A percentile compares a stretch with the other conserved stretches of the same genome.
Evolutionary conservation across 768 basidiomycete species (phyloP).

Genomic region (Cubamyces lactineus): DNA sequence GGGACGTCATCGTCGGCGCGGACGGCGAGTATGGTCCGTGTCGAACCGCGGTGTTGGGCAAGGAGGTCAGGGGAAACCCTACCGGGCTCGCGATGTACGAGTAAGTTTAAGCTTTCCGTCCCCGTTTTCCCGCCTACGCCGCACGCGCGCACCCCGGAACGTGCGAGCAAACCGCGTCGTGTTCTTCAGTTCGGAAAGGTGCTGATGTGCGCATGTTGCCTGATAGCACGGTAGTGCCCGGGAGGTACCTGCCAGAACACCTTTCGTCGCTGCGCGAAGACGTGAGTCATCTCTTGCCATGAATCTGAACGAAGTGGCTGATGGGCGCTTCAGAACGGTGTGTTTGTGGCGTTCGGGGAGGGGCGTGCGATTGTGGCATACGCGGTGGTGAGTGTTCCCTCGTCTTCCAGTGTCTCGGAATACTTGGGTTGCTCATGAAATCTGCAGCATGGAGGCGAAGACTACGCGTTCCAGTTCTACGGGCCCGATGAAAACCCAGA

Average conservation of each 20-base stretch:
- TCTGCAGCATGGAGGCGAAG: conserved; percentile 17
- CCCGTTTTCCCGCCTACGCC: too few relatives aligned
- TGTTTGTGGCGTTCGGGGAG: conserved; percentile 19
- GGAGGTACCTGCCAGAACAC: conserved; percentile 13
- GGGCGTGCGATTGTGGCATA: conserved; percentile 9
- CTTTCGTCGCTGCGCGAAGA: conserved; percentile 1
- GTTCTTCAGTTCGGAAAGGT: neutral
- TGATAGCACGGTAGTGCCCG: conserved; percentile 4
- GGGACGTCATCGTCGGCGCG: conserved; percentile 43
- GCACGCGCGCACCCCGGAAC: conserved; percentile 2
- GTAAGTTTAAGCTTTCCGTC: conserved; percentile 25
- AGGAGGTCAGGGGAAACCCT: conserved; percentile 16
- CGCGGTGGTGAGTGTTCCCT: conserved; percentile 13
- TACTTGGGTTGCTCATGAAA: too few relatives aligned
- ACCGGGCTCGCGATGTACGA: conserved; percentile 34
- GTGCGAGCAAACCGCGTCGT: neutral
- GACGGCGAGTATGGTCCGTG: conserved; percentile 36
- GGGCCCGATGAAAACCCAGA: conserved; percentile 24
- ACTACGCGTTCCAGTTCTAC: conserved; percentile 32
- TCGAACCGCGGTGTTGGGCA: conserved; percentile 24
- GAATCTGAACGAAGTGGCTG: neutral
- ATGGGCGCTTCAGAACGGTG: conserved; percentile 11
- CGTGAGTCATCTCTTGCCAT: neutral
- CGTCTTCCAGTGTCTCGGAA: neutral
- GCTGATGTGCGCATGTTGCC: neutral